phyloP scores from a whole-genome alignment of 805 yeast species.

The Blastobotrys terrestris region DNA sequence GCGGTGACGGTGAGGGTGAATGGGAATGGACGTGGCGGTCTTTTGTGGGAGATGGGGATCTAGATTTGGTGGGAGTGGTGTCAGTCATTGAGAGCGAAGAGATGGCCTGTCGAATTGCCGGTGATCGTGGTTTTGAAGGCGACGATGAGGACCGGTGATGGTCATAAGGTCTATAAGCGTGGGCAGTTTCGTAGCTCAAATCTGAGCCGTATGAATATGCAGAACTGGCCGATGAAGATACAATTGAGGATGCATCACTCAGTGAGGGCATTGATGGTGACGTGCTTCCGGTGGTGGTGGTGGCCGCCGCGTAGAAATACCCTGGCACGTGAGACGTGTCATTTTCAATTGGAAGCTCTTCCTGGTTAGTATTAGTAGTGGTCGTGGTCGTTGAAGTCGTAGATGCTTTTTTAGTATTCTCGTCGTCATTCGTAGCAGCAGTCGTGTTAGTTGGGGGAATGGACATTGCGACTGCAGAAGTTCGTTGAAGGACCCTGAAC shows the following conservation, averaged over 20 bases:
- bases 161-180: not conserved
- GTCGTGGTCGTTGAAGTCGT: not conserved
- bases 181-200: not conserved
- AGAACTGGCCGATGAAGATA: not conserved
- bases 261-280: not conserved
- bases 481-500: slow-evolving; percentile 9
- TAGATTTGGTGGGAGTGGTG: not conserved
- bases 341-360: not conserved
- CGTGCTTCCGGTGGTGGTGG: not conserved
- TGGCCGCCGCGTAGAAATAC: not conserved
- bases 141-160: not conserved
- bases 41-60: not conserved
- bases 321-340: not conserved
- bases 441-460: not conserved
- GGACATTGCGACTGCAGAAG: slow-evolving; percentile 9
- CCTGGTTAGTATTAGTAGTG: not conserved
- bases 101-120: not conserved
- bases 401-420: not conserved
- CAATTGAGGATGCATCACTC: not conserved
- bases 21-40: not conserved
- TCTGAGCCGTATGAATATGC: not conserved
- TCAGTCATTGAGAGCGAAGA: not conserved
- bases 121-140: not conserved
- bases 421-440: not conserved
- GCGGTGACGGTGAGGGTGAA: not conserved